Percentiles rank a stretch among this genome's conserved stretches.
phyloP scores from a whole-genome alignment of 2,329 filamentous ascomycete species.

The Basipetospora chlamydospora region DNA sequence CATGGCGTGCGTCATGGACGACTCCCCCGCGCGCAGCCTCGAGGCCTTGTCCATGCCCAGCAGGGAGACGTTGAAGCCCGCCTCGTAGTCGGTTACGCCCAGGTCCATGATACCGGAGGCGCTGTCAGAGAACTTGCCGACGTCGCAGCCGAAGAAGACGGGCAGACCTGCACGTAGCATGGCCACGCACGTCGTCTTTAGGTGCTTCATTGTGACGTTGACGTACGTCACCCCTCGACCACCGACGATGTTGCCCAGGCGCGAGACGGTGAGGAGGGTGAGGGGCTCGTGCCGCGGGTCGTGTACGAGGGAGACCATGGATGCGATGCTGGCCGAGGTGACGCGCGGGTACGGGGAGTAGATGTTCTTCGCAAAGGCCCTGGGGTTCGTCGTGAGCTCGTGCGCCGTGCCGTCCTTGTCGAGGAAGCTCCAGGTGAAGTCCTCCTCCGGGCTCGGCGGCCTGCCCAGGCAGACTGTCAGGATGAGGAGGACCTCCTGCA shows the following conservation, averaged over 20 bases:
- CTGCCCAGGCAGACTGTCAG: conserved; percentile 73
- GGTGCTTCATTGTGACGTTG: conserved; percentile 59
- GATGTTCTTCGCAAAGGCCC: conserved; percentile 57
- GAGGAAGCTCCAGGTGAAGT: conserved; percentile 70
- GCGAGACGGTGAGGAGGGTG: conserved; percentile 58
- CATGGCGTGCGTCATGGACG: conserved; percentile 85
- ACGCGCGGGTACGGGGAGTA: conserved; percentile 44
- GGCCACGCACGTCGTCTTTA: conserved; percentile 59
- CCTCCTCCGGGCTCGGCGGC: conserved; percentile 51
- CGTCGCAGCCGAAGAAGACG: conserved; percentile 80
- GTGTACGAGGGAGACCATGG: conserved; percentile 70
- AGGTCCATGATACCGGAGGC: conserved; percentile 66
- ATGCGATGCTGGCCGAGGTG: conserved; percentile 44
- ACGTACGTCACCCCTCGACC: conserved; percentile 66
- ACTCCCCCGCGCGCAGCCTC: conserved; percentile 59
- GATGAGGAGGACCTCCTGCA: conserved; percentile 67
- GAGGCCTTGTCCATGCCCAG: conserved; percentile 64
- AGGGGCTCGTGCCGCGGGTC: conserved; percentile 68
- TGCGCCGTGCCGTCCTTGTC: conserved; percentile 53
- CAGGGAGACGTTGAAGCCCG: conserved; percentile 68
- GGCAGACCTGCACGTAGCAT: conserved; percentile 70
- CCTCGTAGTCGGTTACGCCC: conserved; percentile 59
- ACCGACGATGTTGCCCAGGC: conserved; percentile 69
- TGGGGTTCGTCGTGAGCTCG: conserved; percentile 49
- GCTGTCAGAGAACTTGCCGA: conserved; percentile 65